phyloP scores from a whole-genome alignment of 2,329 filamentous ascomycete species.

The Myotisia sp. region DNA sequence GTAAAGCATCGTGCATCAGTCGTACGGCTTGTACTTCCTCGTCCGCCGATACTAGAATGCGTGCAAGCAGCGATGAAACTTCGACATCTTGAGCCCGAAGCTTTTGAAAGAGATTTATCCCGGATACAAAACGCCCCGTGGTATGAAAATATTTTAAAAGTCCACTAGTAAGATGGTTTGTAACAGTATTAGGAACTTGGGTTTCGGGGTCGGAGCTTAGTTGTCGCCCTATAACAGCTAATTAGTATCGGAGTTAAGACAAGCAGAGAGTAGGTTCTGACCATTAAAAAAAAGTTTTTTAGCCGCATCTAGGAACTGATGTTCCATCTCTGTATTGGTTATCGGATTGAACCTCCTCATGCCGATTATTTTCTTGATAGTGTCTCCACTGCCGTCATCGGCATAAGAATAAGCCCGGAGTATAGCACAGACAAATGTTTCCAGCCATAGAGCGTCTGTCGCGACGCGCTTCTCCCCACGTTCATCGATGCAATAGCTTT shows the following conservation, averaged over 20 bases:
- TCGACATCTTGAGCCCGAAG: conserved; percentile 79
- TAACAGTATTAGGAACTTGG: conserved; percentile 91
- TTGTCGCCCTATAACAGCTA: conserved; percentile 58
- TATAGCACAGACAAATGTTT: conserved; percentile 93
- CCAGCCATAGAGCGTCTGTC: conserved; percentile 88
- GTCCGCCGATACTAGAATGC: conserved; percentile 83
- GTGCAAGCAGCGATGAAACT: conserved; percentile 81
- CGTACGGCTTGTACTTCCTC: conserved; percentile 94
- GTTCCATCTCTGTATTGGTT: conserved; percentile 94
- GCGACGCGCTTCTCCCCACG: conserved; percentile 87
- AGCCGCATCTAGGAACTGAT: conserved; percentile 85
- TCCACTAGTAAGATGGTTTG: conserved; percentile 88
- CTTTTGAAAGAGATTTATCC: conserved; percentile 96
- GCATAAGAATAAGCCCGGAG: conserved; percentile 91
- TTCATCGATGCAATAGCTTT: conserved; percentile 96
- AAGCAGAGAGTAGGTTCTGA: conserved; percentile 19
- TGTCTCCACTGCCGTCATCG: conserved; percentile 84
- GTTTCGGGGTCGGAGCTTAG: conserved; percentile 93
- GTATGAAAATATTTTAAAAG: conserved; percentile 90
- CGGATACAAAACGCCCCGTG: conserved; percentile 83
- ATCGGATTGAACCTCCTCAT: conserved; percentile 94
- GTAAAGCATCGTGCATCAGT: conserved; percentile 71
- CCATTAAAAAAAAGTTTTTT: conserved; percentile 92
- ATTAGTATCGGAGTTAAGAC: conserved; percentile 12
- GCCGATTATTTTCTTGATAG: conserved; percentile 94